Percentiles rank a stretch among this genome's conserved stretches.
Conservation (phyloP, 2,329 filamentous ascomycete genomes). For the Claviceps sorghi region DNA sequence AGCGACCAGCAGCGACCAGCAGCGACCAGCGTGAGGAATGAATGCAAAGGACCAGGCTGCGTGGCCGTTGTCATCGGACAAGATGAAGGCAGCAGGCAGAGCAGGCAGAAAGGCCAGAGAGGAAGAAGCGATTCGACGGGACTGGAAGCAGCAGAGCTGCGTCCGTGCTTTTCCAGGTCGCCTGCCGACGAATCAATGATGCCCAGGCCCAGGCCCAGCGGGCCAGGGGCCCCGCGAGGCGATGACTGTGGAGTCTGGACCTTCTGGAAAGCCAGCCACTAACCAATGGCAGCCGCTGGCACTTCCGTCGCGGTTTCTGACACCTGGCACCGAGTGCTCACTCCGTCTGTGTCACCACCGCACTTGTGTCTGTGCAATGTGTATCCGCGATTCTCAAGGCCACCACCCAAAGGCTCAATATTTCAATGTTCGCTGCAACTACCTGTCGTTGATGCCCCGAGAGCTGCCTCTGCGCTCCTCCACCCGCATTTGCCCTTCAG, state of each 20-base stretch:
- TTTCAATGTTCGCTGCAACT: background rate
- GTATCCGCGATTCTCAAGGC: background rate
- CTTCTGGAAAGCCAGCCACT: background rate
- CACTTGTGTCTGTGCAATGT: too few relatives aligned
- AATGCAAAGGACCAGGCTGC: background rate
- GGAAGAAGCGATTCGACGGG: background rate
- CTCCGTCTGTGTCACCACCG: too few relatives aligned
- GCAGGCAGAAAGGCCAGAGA: background rate
- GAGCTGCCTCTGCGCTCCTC: background rate
- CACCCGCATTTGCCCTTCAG: background rate
- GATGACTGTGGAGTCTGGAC: background rate
- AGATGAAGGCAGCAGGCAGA: background rate
- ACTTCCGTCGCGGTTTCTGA: background rate
- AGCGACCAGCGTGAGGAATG: background rate
- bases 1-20: background rate
- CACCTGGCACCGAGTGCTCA: background rate
- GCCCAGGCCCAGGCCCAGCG: too few relatives aligned
- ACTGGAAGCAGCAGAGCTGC: background rate
- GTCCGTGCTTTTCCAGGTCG: background rate
- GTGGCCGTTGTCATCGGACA: conserved; percentile 3
- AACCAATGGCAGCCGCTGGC: background rate
- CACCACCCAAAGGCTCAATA: background rate
- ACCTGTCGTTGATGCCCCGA: background rate
- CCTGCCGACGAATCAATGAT: background rate
- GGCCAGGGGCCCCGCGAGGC: background rate